A percentile compares a stretch with the other conserved stretches of the same genome.
Conservation (phyloP, 2,329 filamentous ascomycete species). For the Pseudogymnoascus sp. region DNA sequence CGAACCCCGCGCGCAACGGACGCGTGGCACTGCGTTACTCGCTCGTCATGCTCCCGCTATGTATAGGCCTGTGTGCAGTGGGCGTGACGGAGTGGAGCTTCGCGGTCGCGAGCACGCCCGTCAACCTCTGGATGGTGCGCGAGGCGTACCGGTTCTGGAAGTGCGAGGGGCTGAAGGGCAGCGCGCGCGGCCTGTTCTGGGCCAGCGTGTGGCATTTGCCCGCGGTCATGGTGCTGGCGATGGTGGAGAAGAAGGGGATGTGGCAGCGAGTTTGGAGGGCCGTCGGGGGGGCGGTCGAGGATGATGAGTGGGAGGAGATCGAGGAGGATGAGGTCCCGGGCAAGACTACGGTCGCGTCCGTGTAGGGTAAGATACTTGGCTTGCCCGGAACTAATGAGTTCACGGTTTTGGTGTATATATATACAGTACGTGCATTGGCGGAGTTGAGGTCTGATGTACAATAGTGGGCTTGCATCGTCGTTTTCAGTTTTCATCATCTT, state of each 20-base stretch:
- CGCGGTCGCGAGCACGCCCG: constrained; percentile 65
- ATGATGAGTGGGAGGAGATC: constrained; percentile 51
- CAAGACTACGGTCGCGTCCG: constrained; percentile 1
- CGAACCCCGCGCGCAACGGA: constrained; percentile 74
- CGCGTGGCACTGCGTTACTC: constrained; percentile 85
- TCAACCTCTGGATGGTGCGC: constrained; percentile 78
- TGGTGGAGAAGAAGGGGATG: constrained; percentile 88
- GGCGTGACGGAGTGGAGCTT: constrained; percentile 84
- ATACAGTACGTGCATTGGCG: constrained; percentile 3
- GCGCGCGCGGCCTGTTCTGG: constrained; percentile 84
- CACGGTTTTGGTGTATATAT: constrained; percentile 5
- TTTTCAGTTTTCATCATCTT: neutral
- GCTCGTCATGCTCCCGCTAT: constrained; percentile 77
- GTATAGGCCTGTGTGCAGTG: constrained; percentile 65
- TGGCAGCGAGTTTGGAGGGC: constrained; percentile 74
- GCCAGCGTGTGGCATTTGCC: constrained; percentile 96
- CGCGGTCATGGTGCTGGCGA: constrained; percentile 76
- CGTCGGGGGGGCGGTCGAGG: constrained; percentile 50
- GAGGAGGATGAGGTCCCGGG: constrained; percentile 27
- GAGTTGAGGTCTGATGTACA: constrained; percentile 9
- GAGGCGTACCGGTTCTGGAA: constrained; percentile 78
- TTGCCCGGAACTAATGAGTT: constrained; percentile 6
- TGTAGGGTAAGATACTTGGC: neutral
- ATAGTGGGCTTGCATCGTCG: constrained; percentile 2
- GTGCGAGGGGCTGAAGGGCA: constrained; percentile 67